Conservation (phyloP, 169 alveolate genomes). For the Cryptosporidium tyzzeri region DNA sequence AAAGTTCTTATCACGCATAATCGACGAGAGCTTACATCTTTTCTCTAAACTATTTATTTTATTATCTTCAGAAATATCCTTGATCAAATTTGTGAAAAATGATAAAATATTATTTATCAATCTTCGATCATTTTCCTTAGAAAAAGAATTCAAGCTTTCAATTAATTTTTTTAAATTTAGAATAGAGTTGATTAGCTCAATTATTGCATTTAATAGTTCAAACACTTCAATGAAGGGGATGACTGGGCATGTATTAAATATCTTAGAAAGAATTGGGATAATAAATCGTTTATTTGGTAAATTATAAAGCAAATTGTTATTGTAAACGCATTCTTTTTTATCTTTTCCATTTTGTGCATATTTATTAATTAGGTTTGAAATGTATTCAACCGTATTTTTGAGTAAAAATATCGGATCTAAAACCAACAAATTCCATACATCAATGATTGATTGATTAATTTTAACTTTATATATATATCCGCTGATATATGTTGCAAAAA, state of each 20-base stretch:
- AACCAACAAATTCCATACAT: constrained; percentile 29
- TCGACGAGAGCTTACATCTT: neutral
- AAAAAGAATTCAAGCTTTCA: neutral
- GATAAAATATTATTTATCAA: neutral
- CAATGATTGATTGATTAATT: constrained; percentile 24
- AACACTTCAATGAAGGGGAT: constrained; percentile 39
- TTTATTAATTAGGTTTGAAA: neutral
- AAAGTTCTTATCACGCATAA: neutral
- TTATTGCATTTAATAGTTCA: neutral
- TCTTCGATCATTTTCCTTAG: neutral
- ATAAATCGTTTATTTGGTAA: constrained; percentile 16
- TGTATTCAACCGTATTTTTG: constrained; percentile 7
- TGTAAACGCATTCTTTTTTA: neutral
- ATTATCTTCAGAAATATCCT: constrained; percentile 14
- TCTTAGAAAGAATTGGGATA: constrained; percentile 19
- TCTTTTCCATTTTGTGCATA: neutral
- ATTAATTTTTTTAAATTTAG: constrained; percentile 4
- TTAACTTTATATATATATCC: constrained; percentile 37
- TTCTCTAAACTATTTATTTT: neutral
- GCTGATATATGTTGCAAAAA: constrained; percentile 27
- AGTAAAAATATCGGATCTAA: constrained; percentile 15
- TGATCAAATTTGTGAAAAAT: neutral
- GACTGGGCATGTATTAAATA: constrained; percentile 40
- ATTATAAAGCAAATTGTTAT: constrained; percentile 2
- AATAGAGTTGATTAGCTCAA: constrained; percentile 10